These are phyloP conservation scores for Suhomyces sp. DNA, from an alignment of 805 yeast genomes.

Conservation along the genomic window DNA sequence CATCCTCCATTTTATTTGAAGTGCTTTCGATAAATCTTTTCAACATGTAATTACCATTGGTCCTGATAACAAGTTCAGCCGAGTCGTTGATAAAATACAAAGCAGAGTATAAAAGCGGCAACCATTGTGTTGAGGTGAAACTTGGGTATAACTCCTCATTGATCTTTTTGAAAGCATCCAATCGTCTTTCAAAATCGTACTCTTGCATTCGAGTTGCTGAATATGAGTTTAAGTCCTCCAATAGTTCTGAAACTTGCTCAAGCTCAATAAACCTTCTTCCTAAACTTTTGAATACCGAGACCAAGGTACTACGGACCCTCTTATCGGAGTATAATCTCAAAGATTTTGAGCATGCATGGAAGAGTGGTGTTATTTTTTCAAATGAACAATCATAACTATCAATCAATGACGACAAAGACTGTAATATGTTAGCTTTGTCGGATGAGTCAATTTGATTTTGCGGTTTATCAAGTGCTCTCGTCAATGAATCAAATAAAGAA, in stretches of 20 bases:
- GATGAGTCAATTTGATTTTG: constrained; percentile 46
- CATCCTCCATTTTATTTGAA: constrained; percentile 24
- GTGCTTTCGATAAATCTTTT: constrained; percentile 62
- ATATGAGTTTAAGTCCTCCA: constrained; percentile 68
- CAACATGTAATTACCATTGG: constrained; percentile 67
- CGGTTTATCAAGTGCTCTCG: constrained; percentile 60
- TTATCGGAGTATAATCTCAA: constrained; percentile 58
- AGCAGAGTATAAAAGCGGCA: constrained; percentile 67
- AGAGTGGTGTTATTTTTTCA: constrained; percentile 48
- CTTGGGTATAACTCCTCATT: constrained; percentile 51
- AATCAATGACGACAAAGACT: constrained; percentile 55
- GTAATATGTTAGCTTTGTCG: constrained; percentile 56
- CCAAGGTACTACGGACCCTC: constrained; percentile 59
- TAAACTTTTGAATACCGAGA: constrained; percentile 56
- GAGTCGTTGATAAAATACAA: constrained; percentile 73
- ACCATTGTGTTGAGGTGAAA: constrained; percentile 64
- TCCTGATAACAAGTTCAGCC: constrained; percentile 75
- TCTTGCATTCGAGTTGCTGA: constrained; percentile 61
- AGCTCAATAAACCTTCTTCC: constrained; percentile 48
- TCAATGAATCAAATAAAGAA: constrained; percentile 54
- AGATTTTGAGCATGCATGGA: constrained; percentile 51
- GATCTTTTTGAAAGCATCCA: constrained; percentile 62
- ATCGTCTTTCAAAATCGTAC: constrained; percentile 74
- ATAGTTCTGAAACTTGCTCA: constrained; percentile 45
- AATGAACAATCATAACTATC: constrained; percentile 52